A percentile compares a stretch with the other conserved stretches of the same genome.
Conservation (phyloP, 2,329 filamentous ascomycete genomes). For the Colletotrichum melonis region DNA sequence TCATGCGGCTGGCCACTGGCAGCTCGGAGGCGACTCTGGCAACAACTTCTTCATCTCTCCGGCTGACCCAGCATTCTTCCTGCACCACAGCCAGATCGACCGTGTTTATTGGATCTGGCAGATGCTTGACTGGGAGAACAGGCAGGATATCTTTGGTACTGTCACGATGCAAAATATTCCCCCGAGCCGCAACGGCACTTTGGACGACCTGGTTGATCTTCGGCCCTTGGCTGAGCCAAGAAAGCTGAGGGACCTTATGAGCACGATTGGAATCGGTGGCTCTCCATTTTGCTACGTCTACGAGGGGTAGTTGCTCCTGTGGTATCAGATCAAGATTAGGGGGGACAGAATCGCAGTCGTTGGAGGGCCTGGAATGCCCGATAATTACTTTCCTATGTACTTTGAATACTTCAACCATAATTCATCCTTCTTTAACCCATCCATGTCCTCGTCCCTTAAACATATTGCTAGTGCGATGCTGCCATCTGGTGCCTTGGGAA, state of each 20-base stretch:
- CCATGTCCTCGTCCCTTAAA: conserved; percentile 60
- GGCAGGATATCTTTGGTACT: neutral
- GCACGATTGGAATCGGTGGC: no score
- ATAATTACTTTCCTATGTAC: conserved; percentile 45
- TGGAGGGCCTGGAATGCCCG: neutral
- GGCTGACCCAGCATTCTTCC: conserved; percentile 42
- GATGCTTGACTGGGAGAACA: conserved; percentile 33
- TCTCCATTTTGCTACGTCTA: neutral
- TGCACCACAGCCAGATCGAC: conserved; percentile 42
- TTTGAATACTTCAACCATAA: conserved; percentile 52
- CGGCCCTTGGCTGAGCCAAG: no score
- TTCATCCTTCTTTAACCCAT: conserved; percentile 53
- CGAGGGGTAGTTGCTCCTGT: neutral
- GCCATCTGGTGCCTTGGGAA: conserved; percentile 56
- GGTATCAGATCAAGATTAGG: neutral
- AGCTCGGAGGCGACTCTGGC: no score
- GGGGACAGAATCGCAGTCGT: neutral
- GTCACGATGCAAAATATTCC: no score
- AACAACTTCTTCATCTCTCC: conserved; percentile 42
- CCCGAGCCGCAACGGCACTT: no score
- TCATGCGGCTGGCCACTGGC: no score
- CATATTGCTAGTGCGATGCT: conserved; percentile 57
- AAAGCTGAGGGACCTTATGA: no score
- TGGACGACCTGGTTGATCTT: no score
- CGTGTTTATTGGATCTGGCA: conserved; percentile 42